Evolutionary conservation across 768 basidiomycete species (phyloP).

Genomic region (Russula lepida): DNA sequence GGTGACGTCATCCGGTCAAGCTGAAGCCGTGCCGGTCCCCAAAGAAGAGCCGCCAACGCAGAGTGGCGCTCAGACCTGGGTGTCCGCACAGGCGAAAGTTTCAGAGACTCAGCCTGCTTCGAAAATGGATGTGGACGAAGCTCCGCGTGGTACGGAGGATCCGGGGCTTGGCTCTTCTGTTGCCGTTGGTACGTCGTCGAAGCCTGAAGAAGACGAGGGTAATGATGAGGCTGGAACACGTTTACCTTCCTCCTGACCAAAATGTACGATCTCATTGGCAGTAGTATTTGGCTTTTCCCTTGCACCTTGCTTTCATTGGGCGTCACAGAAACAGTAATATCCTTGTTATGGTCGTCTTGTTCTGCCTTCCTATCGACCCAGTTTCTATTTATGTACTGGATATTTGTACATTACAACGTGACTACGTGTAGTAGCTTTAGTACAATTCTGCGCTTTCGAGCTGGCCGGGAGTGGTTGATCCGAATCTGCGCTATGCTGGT

Average conservation of each 20-base stretch:
- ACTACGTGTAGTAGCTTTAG: neutral
- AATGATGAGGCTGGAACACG: constrained; percentile 13
- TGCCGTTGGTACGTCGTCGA: neutral
- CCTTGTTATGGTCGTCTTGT: neutral
- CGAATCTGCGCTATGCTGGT: neutral
- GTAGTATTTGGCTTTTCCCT: neutral
- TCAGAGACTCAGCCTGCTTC: neutral
- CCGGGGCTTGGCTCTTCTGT: neutral
- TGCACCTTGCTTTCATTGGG: neutral
- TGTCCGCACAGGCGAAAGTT: neutral
- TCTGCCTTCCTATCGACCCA: neutral
- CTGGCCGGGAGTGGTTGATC: neutral
- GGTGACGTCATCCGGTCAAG: constrained; percentile 3
- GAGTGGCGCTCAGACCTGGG: neutral
- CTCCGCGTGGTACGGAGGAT: neutral
- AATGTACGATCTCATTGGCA: neutral
- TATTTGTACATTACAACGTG: constrained; percentile 10
- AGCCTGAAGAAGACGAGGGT: constrained; percentile 9
- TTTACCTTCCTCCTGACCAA: constrained; percentile 5
- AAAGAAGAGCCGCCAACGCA: neutral
- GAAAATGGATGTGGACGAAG: constrained; percentile 1
- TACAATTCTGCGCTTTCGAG: neutral
- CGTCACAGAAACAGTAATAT: neutral
- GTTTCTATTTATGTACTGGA: constrained; percentile 13
- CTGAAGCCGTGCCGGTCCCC: constrained; percentile 1